Conservation (phyloP, 2,329 filamentous ascomycete genomes). For the Pleoardoris graminearum region DNA sequence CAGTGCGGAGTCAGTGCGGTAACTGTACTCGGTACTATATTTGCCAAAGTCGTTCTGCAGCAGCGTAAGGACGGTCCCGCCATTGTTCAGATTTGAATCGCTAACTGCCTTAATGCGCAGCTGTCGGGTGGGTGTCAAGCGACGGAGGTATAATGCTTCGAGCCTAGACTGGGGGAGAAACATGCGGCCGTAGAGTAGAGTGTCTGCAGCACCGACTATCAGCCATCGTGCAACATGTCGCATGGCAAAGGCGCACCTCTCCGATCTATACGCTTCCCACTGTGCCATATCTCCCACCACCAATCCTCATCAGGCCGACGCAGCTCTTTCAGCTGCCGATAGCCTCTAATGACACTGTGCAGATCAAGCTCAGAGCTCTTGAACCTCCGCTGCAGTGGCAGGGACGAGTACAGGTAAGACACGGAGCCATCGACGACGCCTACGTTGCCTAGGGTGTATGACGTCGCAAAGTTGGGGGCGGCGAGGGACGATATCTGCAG, state of each 20-base stretch:
- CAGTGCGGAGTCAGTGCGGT: slow-evolving; percentile 88
- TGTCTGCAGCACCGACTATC: slow-evolving; percentile 47
- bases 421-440: slow-evolving; percentile 96
- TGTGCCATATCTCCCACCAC: slow-evolving; percentile 60
- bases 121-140: slow-evolving; percentile 76
- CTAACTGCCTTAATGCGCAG: slow-evolving; percentile 80
- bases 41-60: slow-evolving; percentile 83
- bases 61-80: slow-evolving; percentile 73
- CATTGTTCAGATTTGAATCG: slow-evolving; percentile 69
- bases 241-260: slow-evolving; percentile 44
- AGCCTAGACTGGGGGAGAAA: slow-evolving; percentile 84
- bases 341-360: slow-evolving; percentile 77
- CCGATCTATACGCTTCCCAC: slow-evolving; percentile 54
- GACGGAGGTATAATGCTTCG: slow-evolving; percentile 80
- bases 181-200: slow-evolving; percentile 74
- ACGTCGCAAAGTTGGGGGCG: slow-evolving; percentile 89
- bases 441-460: slow-evolving; percentile 86
- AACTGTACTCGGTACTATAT: slow-evolving; percentile 87
- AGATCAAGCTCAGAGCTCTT: slow-evolving; percentile 77
- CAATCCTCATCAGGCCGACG: slow-evolving; percentile 54
- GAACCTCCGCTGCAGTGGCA: slow-evolving; percentile 69
- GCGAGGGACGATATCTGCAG: slow-evolving; percentile 89
- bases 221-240: slow-evolving; percentile 18
- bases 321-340: slow-evolving; percentile 74
- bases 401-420: slow-evolving; percentile 91